Evolutionary conservation across 1,284 basidiomycete species (phyloP).

Genomic region (Rhizoctonia solani): DNA sequence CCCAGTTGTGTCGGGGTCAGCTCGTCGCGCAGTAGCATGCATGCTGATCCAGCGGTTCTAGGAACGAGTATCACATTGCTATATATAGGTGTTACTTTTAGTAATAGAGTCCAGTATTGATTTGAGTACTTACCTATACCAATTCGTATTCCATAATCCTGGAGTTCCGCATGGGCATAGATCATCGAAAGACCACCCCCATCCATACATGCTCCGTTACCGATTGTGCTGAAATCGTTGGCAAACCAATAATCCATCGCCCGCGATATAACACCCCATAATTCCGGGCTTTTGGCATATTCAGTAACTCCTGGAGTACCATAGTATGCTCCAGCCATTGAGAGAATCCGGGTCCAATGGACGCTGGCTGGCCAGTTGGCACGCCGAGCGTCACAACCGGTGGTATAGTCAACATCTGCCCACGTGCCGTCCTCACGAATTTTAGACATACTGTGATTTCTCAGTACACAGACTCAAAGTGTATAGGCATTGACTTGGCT

Average conservation of each 20-base stretch:
- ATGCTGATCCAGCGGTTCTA: background rate
- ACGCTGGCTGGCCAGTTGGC: slow-evolving; percentile 66
- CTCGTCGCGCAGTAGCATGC: slow-evolving; percentile 15
- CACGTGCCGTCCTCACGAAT: background rate
- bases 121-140: slow-evolving; percentile 54
- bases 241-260: slow-evolving; percentile 69
- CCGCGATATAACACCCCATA: slow-evolving; percentile 51
- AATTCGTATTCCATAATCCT: slow-evolving; percentile 69
- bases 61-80: slow-evolving; percentile 25
- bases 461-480: no score
- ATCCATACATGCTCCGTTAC: slow-evolving; percentile 52
- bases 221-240: slow-evolving; percentile 58
- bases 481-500: no score
- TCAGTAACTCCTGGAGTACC: slow-evolving; percentile 52
- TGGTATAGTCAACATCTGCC: slow-evolving; percentile 59
- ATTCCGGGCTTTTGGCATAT: slow-evolving; percentile 49
- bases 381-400: slow-evolving; percentile 60
- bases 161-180: slow-evolving; percentile 61
- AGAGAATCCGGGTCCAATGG: slow-evolving; percentile 62
- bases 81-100: background rate
- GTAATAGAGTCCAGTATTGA: no score
- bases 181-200: slow-evolving; percentile 51
- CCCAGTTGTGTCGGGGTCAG: slow-evolving; percentile 8
- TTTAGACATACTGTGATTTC: no score
- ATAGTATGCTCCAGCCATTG: slow-evolving; percentile 61